Evolutionary conservation across 1,284 basidiomycete genomes (phyloP).

Genomic region (Sanghuangporus sanghuang): DNA sequence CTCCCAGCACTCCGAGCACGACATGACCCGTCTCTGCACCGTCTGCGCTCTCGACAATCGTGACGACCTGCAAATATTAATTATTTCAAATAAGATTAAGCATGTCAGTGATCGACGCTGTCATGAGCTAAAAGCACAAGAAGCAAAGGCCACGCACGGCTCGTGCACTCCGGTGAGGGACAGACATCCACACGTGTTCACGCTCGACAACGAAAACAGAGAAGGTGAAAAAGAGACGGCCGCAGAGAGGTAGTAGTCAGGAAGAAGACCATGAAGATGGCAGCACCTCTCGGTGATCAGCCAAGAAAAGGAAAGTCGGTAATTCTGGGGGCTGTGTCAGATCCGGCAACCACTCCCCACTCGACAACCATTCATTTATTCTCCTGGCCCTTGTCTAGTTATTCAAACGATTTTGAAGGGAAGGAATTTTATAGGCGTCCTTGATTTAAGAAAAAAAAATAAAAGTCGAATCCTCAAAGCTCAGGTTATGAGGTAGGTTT

Average conservation of each 20-base stretch:
- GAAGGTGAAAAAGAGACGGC: neutral
- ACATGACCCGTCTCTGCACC: slow-evolving; percentile 4
- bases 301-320: neutral
- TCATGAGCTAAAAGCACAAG: neutral
- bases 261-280: slow-evolving; percentile 1
- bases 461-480: neutral
- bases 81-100: neutral
- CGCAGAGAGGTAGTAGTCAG: neutral
- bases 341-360: neutral
- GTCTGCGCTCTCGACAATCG: neutral
- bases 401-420: neutral
- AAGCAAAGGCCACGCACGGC: neutral
- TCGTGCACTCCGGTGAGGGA: neutral
- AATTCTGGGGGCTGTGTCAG: neutral
- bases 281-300: neutral
- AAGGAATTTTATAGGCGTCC: neutral
- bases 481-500: neutral
- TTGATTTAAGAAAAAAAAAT: neutral
- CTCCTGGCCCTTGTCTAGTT: neutral
- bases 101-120: neutral
- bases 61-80: neutral
- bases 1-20: slow-evolving; percentile 12
- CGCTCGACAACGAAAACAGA: neutral
- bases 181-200: neutral
- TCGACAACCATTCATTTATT: neutral